Evolutionary conservation across 2,329 filamentous ascomycete genomes (phyloP), one percentile per base, ranked within the genome.

Genomic region (Hysterium pulicare): DNA sequence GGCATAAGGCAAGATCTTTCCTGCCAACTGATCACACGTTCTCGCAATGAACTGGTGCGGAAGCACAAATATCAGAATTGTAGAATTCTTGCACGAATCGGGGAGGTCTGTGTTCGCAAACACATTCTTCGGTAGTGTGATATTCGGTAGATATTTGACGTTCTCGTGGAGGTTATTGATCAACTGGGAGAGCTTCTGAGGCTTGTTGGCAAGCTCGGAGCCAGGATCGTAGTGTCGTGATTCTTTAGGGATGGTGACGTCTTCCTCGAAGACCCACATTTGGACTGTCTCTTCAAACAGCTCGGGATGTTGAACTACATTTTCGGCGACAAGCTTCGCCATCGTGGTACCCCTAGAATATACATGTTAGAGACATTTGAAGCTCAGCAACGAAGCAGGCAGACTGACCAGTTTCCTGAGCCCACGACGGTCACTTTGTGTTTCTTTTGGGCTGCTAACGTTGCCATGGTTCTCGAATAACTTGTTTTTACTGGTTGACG

Each of bases 211-310:
- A 28, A 78, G 59, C 35, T 75, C 69, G 19, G 72, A 75, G 45
- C 76, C 70, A 16, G 78, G 61, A 57, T 86, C 77, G 75, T 89
- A 90, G 71, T 89, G 78, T 54, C 81, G 82, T 37, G 87, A 91
- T 50, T 78, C 76, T 57, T 84, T 77, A 10, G 86, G 71, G 32
- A 95, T 75, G 41, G 80, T 79, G 50, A 95, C 83, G 19, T 95
- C 81, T 69, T 98, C 93, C 71, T 98, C 93, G 64, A 83, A 96
- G 61, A 98, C 94, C 93, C 93, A 98, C 93, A 98, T 97, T 71
- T 95, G 88, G 40, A 98, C 90, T 48, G 89, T 76, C 65, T 84
- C 75, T 61, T 97, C 87, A 64, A 97, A 98, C 33, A 96, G 64
- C 22, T 89, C 79, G 8, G 83, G 77, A 70, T 95, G 77, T 51